phyloP scores from a whole-genome alignment of 163 green algal genomes.

The Chlamydomonas reinhardtii region DNA sequence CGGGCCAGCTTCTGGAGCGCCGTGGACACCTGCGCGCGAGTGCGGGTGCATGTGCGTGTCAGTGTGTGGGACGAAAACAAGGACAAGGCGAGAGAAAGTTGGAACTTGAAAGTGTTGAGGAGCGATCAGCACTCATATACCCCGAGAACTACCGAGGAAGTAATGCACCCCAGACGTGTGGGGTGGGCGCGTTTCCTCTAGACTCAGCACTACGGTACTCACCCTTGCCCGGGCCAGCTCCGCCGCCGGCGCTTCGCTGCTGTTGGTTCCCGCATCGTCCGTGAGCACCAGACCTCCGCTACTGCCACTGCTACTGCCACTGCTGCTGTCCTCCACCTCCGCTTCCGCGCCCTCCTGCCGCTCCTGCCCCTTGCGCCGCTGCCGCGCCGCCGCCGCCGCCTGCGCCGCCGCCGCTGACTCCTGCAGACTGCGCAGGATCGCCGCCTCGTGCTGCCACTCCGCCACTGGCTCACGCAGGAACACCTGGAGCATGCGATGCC shows the following conservation, averaged over 20 bases:
- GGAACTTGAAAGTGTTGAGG: too few relatives aligned
- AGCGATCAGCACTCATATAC: too few relatives aligned
- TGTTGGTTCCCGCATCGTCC: background rate
- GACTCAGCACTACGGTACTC: background rate
- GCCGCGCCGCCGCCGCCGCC: too few relatives aligned
- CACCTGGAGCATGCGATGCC: background rate
- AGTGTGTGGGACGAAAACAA: too few relatives aligned
- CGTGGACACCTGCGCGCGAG: background rate
- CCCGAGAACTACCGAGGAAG: too few relatives aligned
- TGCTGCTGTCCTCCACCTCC: background rate
- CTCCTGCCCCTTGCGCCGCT: background rate
- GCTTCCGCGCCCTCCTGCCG: too few relatives aligned
- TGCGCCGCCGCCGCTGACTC: background rate
- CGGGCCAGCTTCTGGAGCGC: conserved; percentile 36
- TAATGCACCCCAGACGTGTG: background rate
- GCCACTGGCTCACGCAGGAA: conserved; percentile 42
- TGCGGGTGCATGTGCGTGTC: too few relatives aligned
- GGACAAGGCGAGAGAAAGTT: too few relatives aligned
- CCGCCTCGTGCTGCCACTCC: conserved; percentile 40
- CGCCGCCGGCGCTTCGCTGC: background rate
- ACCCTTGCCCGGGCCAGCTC: conserved; percentile 2
- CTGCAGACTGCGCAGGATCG: background rate
- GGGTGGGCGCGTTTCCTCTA: background rate
- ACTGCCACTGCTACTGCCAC: background rate
- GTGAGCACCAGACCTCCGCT: too few relatives aligned